Evolutionary conservation across 768 basidiomycete species (phyloP).

Genomic region (Chalciporus chontae): DNA sequence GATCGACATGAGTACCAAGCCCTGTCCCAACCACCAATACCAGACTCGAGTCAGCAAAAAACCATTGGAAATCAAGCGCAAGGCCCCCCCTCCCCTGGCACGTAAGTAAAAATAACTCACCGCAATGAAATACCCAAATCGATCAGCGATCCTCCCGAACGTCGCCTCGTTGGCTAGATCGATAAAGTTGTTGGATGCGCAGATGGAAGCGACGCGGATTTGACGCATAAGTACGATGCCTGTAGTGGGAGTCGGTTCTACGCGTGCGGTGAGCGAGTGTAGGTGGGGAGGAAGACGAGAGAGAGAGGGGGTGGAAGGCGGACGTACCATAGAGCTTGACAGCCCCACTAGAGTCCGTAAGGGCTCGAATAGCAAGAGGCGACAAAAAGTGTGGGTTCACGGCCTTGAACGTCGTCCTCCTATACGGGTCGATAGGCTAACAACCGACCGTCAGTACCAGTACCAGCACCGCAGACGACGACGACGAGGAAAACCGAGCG

Average conservation of each 20-base stretch:
- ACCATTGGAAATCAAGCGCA: background rate
- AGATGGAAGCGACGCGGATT: constrained; percentile 23
- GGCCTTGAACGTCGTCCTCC: constrained; percentile 17
- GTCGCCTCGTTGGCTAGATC: constrained; percentile 19
- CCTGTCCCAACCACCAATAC: background rate
- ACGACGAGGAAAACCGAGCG: background rate
- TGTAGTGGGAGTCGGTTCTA: constrained; percentile 29
- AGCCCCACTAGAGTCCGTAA: constrained; percentile 23
- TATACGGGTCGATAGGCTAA: constrained; percentile 23
- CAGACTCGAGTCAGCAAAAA: background rate
- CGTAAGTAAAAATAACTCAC: background rate
- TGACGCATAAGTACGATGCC: constrained; percentile 19
- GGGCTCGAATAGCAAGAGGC: constrained; percentile 24
- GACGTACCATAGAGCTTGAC: constrained; percentile 27
- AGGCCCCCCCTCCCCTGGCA: background rate
- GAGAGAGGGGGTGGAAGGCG: no score
- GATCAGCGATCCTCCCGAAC: constrained; percentile 23
- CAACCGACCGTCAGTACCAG: no score
- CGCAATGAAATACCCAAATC: constrained; percentile 18
- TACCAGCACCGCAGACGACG: no score
- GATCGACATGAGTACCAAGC: background rate
- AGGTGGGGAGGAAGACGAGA: background rate
- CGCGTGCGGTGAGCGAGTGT: no score
- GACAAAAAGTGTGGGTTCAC: constrained; percentile 25
- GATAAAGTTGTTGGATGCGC: constrained; percentile 15